phyloP scores from a whole-genome alignment of 163 green algal genomes.

The Chlamydomonas reinhardtii region DNA sequence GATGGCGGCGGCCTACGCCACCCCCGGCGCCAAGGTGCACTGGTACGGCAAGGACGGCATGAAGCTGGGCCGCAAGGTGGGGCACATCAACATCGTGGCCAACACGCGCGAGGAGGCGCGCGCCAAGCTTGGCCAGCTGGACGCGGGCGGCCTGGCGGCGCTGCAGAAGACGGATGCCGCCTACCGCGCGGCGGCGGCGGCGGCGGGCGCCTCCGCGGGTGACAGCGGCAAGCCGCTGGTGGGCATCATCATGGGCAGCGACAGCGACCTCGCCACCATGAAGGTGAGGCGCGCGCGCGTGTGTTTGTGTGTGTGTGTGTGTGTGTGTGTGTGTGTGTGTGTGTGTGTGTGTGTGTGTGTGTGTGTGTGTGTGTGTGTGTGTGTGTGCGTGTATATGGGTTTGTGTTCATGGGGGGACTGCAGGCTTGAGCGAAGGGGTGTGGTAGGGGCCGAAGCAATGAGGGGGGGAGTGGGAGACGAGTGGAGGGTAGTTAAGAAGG shows the following conservation, averaged over 20 bases:
- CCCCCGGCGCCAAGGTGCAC: conserved; percentile 88
- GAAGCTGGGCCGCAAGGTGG: conserved; percentile 72
- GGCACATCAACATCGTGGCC: conserved; percentile 95
- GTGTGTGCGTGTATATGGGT: too few species aligned
- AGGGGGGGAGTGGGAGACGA: too few species aligned
- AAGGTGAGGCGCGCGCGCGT: conserved; percentile 78
- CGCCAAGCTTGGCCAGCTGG: conserved; percentile 69
- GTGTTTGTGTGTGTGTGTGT: conserved; percentile 21
- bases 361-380: too few species aligned
- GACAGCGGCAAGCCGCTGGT: conserved; percentile 70
- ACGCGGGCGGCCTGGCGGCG: conserved; percentile 56
- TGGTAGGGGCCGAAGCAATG: too few species aligned
- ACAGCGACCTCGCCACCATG: conserved; percentile 97
- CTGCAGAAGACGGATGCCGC: conserved; percentile 40
- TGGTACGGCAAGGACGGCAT: conserved; percentile 96
- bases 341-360: too few species aligned
- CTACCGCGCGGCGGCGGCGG: neutral
- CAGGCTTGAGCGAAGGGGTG: too few species aligned
- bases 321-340: neutral
- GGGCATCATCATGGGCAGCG: conserved; percentile 98
- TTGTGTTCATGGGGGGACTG: too few species aligned
- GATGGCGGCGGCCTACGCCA: conserved; percentile 81
- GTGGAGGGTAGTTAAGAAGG: too few species aligned
- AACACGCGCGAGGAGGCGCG: conserved; percentile 63
- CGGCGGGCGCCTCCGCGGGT: neutral